phyloP scores from a whole-genome alignment of 306 rosid genomes.

The Delonix regia region DNA sequence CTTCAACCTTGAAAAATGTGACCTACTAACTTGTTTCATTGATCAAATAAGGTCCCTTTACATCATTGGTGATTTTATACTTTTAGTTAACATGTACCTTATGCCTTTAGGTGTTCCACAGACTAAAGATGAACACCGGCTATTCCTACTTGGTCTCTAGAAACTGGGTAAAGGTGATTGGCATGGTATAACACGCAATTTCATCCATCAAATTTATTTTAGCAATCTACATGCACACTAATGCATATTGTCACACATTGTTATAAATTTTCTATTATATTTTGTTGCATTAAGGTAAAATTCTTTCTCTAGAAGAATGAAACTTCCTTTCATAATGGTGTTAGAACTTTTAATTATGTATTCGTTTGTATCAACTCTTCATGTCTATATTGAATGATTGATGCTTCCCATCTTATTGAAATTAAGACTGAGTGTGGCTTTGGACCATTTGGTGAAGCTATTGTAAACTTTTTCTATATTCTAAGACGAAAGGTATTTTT shows the following conservation, averaged over 20 bases:
- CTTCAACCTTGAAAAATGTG: not conserved
- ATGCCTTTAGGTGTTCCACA: conserved; percentile 80
- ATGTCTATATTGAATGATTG: no score
- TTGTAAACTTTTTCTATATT: no score
- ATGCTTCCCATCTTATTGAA: no score
- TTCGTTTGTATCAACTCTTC: no score
- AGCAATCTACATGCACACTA: not conserved
- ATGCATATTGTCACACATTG: not conserved
- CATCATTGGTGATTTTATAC: conserved; percentile 17
- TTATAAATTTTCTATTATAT: not conserved
- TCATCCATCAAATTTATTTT: conserved; percentile 34
- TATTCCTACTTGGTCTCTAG: conserved; percentile 86
- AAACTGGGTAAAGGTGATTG: conserved; percentile 97
- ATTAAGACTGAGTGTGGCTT: no score
- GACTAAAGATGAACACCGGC: conserved; percentile 95
- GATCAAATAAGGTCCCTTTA: conserved; percentile 1
- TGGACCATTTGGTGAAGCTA: no score
- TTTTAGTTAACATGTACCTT: conserved; percentile 18
- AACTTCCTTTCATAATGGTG: not conserved
- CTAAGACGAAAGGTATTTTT: no score
- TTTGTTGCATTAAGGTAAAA: not conserved
- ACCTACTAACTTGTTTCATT: conserved; percentile 15
- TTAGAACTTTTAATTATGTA: no score
- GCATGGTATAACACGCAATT: conserved; percentile 92
- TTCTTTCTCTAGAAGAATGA: not conserved